Base-by-base conservation (phyloP, 2,329 filamentous ascomycete genomes). In the Orbilia quercus region DNA sequence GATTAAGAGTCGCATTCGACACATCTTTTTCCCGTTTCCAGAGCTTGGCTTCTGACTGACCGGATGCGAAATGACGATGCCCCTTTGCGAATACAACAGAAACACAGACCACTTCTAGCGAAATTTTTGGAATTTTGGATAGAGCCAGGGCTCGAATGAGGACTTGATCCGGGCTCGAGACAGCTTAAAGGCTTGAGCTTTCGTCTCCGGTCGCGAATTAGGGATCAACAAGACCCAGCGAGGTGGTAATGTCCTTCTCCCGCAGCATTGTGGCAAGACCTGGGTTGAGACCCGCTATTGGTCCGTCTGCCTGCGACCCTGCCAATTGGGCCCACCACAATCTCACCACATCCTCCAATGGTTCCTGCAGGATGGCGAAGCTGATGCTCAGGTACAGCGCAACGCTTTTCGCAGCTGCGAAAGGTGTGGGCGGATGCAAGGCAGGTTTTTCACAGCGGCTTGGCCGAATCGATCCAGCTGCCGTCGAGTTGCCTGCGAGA, bases 81-180 rank as follows among this genome's bases (percentile, higher is more conserved):
- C 58, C 66, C 66, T 71, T 58, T 62, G 58, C 45, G 58, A 71
- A 62, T 63, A 50, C 58, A 55, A 51, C 40, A 40, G 59, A 58
- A 51, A 31, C 45, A 28, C 38, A 25, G 51, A 40, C 62, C 18
- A 57, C 44, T 20, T 50, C 5, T 14, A 2, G 22, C 23, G 16
- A 44, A 57, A 58, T 55, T 59, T 60, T 23, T 34, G 25, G 18
- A 50, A n/a, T 53, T 25, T 51, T 50, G 66, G 60, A 71, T 71
- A 63, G 58, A 36, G 51, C 53, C 48, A 60, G 66, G 66, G 58
- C 65, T 71, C 66, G 66, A 71, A 71, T 71, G 28, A 71, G 34
- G 34, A 58, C 57, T 34, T 50, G 57, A 71, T 63, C 36, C 36
- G 50, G 42, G 28, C 31, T 28, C 34, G 42, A 62, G 42, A 28